Evolutionary conservation across 768 basidiomycete species (phyloP).

Genomic region (Tephrocybe sp.): DNA sequence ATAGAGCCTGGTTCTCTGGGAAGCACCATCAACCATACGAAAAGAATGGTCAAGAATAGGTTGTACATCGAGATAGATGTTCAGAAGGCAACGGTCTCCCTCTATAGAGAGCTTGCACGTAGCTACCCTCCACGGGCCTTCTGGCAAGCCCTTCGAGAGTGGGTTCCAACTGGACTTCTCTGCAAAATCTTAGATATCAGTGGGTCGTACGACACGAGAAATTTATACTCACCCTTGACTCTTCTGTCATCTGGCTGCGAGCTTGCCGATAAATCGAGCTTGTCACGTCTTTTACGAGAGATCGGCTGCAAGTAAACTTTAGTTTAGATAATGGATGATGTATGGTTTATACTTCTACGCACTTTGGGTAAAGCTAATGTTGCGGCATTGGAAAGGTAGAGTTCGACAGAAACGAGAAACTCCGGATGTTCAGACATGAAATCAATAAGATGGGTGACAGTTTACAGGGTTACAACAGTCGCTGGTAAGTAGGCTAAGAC

Average conservation of each 20-base stretch:
- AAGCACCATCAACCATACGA: conserved; percentile 15
- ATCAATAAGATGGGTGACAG: not conserved
- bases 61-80: conserved; percentile 73
- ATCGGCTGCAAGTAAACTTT: conserved; percentile 30
- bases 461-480: too few species aligned
- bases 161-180: conserved; percentile 76
- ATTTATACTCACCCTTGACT: conserved; percentile 50
- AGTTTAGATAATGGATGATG: not conserved
- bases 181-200: conserved; percentile 23
- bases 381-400: conserved; percentile 56
- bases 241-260: conserved; percentile 42
- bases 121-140: conserved; percentile 68
- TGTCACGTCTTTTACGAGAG: conserved; percentile 55
- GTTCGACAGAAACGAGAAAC: conserved; percentile 58
- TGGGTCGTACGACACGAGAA: not conserved
- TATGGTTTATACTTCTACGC: conserved; percentile 7
- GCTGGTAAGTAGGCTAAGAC: too few species aligned
- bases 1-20: conserved; percentile 68
- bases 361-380: conserved; percentile 58
- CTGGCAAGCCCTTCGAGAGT: conserved; percentile 46
- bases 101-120: conserved; percentile 71
- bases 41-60: conserved; percentile 5
- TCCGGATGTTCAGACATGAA: conserved; percentile 40
- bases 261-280: conserved; percentile 36
- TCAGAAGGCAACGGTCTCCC: conserved; percentile 62